Percentiles rank a stretch among this genome's conserved stretches.
These are phyloP conservation scores for Phialophora tarda DNA, from an alignment of 2,329 filamentous ascomycete genomes.

Conservation along the genomic window DNA sequence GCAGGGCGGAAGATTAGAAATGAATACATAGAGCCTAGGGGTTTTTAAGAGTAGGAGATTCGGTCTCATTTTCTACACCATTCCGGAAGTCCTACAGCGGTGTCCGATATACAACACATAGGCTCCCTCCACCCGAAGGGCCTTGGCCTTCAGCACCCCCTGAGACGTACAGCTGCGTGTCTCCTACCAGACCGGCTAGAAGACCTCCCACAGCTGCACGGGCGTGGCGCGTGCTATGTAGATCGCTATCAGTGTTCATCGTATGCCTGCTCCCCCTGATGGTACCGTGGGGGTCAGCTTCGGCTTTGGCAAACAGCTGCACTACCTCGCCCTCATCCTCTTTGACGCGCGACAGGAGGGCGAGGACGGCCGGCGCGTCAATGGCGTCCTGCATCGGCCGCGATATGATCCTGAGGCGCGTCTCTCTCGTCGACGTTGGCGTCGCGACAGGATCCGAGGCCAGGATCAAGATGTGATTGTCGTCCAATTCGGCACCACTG, in stretches of 20 bases:
- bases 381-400: conserved; percentile 27
- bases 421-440: not conserved
- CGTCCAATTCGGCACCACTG: conserved; percentile 45
- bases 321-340: conserved; percentile 32
- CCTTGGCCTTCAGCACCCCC: conserved; percentile 46
- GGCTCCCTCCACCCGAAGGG: conserved; percentile 42
- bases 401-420: conserved; percentile 9
- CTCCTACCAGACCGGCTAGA: conserved; percentile 42
- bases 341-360: conserved; percentile 15
- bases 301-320: conserved; percentile 45
- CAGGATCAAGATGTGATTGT: conserved; percentile 44
- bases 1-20: no score
- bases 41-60: no score
- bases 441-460: conserved; percentile 37
- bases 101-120: conserved; percentile 42
- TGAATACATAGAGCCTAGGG: no score
- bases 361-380: conserved; percentile 18
- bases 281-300: conserved; percentile 41
- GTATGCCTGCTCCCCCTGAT: conserved; percentile 43
- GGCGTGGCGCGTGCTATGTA: conserved; percentile 45
- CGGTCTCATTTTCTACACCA: no score
- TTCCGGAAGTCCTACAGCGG: no score
- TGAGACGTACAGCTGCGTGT: conserved; percentile 43
- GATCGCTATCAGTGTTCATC: conserved; percentile 43
- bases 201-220: conserved; percentile 44